A percentile compares a stretch with the other conserved stretches of the same genome.
Conservation (phyloP, 805 yeast genomes). For the Alloascoidea africana region DNA sequence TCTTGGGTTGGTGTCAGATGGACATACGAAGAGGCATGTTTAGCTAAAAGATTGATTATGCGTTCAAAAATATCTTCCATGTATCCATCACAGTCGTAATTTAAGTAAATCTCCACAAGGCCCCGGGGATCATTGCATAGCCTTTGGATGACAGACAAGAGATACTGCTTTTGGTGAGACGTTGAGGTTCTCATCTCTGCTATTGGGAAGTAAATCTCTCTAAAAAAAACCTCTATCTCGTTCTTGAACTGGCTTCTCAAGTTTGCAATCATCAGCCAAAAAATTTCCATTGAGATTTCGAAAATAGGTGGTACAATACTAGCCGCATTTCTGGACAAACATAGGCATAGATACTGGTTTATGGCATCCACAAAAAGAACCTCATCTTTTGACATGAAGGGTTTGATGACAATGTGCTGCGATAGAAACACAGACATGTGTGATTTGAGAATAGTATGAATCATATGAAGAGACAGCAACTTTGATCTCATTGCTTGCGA, state of each 20-base stretch:
- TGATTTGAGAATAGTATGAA: slow-evolving; percentile 73
- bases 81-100: slow-evolving; percentile 82
- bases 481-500: slow-evolving; percentile 90
- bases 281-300: slow-evolving; percentile 82
- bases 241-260: slow-evolving; percentile 78
- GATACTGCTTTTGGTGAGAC: slow-evolving; percentile 81
- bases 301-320: slow-evolving; percentile 83
- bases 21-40: slow-evolving; percentile 55
- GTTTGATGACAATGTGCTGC: slow-evolving; percentile 16
- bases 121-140: slow-evolving; percentile 82
- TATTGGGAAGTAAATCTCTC: slow-evolving; percentile 88
- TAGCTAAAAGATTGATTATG: slow-evolving; percentile 60
- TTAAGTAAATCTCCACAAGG: slow-evolving; percentile 81
- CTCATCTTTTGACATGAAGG: slow-evolving; percentile 20
- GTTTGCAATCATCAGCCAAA: slow-evolving; percentile 77
- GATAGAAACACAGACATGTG: slow-evolving; percentile 68
- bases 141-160: slow-evolving; percentile 66
- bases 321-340: slow-evolving; percentile 84
- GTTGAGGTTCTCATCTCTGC: slow-evolving; percentile 86
- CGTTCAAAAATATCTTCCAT: slow-evolving; percentile 79
- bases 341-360: slow-evolving; percentile 68
- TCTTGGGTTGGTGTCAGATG: slow-evolving; percentile 60
- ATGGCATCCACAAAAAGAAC: slow-evolving; percentile 63
- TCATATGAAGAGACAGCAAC: slow-evolving; percentile 70
- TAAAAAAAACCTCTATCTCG: slow-evolving; percentile 87